Percentiles rank a stretch among this genome's conserved stretches.
These are phyloP conservation scores for Grifola frondosa DNA, from an alignment of 1,284 basidiomycete genomes.

Conservation along the genomic window DNA sequence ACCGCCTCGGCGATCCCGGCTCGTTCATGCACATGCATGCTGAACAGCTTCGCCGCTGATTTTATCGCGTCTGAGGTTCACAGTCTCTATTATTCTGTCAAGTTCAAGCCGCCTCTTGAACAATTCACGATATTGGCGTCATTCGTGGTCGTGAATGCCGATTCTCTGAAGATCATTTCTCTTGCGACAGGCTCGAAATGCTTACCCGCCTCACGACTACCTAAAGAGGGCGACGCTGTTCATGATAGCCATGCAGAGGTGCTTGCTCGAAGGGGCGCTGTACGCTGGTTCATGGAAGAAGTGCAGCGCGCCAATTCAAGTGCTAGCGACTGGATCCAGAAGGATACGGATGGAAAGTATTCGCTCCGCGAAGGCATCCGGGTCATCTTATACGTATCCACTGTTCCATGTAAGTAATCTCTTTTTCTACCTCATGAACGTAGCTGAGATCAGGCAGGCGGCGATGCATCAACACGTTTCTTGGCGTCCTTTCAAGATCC, in stretches of 20 bases:
- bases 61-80: slow-evolving; percentile 36
- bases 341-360: slow-evolving; percentile 42
- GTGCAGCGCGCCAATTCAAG: slow-evolving; percentile 37
- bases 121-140: slow-evolving; percentile 65
- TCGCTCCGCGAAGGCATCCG: slow-evolving; percentile 48
- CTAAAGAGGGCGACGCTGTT: slow-evolving; percentile 74
- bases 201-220: slow-evolving; percentile 65
- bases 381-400: slow-evolving; percentile 81
- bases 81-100: slow-evolving; percentile 43
- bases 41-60: slow-evolving; percentile 18
- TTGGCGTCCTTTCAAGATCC: slow-evolving; percentile 72
- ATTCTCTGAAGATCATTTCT: slow-evolving; percentile 54
- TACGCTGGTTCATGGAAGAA: slow-evolving; percentile 82
- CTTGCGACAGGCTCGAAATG: slow-evolving; percentile 88
- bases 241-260: slow-evolving; percentile 94
- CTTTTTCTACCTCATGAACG: slow-evolving; percentile 6
- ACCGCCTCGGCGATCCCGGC: too few relatives aligned
- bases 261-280: slow-evolving; percentile 75
- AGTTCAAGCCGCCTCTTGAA: slow-evolving; percentile 45
- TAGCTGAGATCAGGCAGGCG: slow-evolving; percentile 45
- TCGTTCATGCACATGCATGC: too few relatives aligned
- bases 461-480: slow-evolving; percentile 84
- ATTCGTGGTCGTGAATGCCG: slow-evolving; percentile 43
- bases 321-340: slow-evolving; percentile 44
- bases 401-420: slow-evolving; percentile 76